Base-by-base conservation (phyloP, 805 yeast species). In the Cyberlindnera saturnus region DNA sequence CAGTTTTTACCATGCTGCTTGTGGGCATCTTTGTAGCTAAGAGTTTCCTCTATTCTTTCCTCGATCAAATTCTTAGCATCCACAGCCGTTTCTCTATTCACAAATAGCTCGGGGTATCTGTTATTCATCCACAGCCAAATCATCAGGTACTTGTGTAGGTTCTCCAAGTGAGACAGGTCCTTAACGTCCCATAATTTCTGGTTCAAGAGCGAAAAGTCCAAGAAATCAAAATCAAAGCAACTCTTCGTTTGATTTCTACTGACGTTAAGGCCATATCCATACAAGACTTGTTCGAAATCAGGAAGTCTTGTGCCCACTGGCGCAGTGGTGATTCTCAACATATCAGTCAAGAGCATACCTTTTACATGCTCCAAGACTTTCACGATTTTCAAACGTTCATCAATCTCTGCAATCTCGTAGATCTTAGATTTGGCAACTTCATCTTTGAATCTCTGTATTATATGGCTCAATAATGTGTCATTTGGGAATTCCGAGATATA, bases 41-140 rank as follows among this genome's bases (percentile, higher is more conserved):
- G 50, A 34, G 64, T 62, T 37, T 63, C 67, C 45, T 69, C 70
- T 32, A 70, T 70, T 35, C 62, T 63, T 47, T 65, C 53, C 46
- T 90, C 96, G 41, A 88, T 78, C 47, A 86, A 63, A 26, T 75
- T 66, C 58, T 85, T 85, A 53, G 87, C 62, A 43, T 84, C 86
- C 19, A 63, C 60, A 0, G 96, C 96, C 38, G 87, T 75, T 45
- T 81, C 86, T 14, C 79, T 69, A 60, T 88, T 96, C 15, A 84
- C 75, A 53, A 89, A 86, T 40, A 79, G 72, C 28, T 82, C 79
- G 1, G 97, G 96, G 69, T 83, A 91, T 55, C 97, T 69, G 60
- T 86, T 90, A 42, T 86, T 74, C 48, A 91, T 69, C 99, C 99
- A 91, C 57, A 87, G 67, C 57, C 78, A 91, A 6, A 86, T 64